Evolutionary conservation across 2,329 filamentous ascomycete species (phyloP), one percentile per base, ranked within the genome.

Genomic region (Raffaelea deltoideospora): DNA sequence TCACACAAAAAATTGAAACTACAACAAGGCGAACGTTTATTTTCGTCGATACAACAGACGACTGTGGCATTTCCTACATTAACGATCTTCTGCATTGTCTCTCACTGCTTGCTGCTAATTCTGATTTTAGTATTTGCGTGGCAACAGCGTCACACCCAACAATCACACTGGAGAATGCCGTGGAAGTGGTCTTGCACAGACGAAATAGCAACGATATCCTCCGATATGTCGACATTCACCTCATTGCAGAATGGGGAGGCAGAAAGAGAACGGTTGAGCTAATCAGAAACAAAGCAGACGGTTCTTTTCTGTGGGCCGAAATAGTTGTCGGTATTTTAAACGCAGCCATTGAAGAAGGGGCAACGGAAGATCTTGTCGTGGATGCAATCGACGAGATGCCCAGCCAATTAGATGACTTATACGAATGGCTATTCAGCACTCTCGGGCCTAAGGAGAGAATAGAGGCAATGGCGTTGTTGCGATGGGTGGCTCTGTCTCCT

Each of bases 291-390:
- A 53, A 52, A 31, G 46, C 53, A 1, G 44, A 40, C 3, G 53
- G 53, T 19, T 48, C 52, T 15, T 53, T 55, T 33, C 42, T 56
- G 8, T 57, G 54, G 54, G 53, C 53, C 1, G 53, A 56, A 41
- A 53, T 56, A 24, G 50, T 55, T 1, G 53, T 56, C 27, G 51
- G 52, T 31, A 55, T 57, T 14, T 43, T 56, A n/a, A 57, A 57
- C 35, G 49, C 52, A 10, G 54, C 54, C 34, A 53, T 54, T 34
- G 45, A 43, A 8, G 53, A 55, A 31, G 54, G 53, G 6, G 53
- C 54, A 1, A 49, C 49, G 1, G 50, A 51, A 19, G 49, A 55
- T 18, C 41, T 56, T n/a, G 48, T 56, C 30, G 52, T 54, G 26
- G 47, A 51, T 37, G 53, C 49, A 8, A 35, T 55, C 5, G 46